Evolutionary conservation across 164 flowering plant species (phyloP), one percentile per base, ranked within the genome.

Genomic region (Chimonanthus salicifolius): DNA sequence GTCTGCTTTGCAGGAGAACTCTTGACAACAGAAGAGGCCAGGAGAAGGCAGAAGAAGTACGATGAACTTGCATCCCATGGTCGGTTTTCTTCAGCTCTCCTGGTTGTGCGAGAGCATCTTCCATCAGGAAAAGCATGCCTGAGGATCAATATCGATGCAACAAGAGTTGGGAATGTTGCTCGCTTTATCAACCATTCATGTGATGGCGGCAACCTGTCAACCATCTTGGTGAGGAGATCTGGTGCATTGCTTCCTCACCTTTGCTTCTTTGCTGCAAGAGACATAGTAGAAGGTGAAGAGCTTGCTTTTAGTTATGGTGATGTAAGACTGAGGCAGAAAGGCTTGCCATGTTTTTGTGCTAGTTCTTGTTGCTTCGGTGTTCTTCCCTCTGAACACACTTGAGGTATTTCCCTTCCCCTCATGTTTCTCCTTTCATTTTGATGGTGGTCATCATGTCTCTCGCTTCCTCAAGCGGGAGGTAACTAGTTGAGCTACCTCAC

Each of bases 101-200:
- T 96, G 69, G 98, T 94, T 33, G 88, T 94, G 79, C 83, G 92
- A 73, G 98, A 94, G 91, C 95, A 94, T 84, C 88, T 96, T 60
- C 95, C 98, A 21, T 94, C 97, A 1, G 84, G 94, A 18, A 88
- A 87, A 75, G 90, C 94, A 65, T 96, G 97, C 77, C 72, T 94
- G 79, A 86, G 97, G 82, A 69, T 92, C 8, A 96, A 96, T 49
- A 87, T 94, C 13, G 98, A 96, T 77, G 98, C 97, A 45, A 92
- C 98, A 20, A 84, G 80, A 73, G 68, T 88, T 9, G 98, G 97
- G 47, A 94, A 94, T 71, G 80, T 90, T 54, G 95, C 92, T 1
- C 84, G 95, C 5, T 94, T 96, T 71, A 89, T 96, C 54, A 94
- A 96, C 77, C 98, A 94, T 80, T 89, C 94, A 8, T 96, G 99